phyloP scores from a whole-genome alignment of 768 basidiomycete genomes.

The Amanita muscaria region DNA sequence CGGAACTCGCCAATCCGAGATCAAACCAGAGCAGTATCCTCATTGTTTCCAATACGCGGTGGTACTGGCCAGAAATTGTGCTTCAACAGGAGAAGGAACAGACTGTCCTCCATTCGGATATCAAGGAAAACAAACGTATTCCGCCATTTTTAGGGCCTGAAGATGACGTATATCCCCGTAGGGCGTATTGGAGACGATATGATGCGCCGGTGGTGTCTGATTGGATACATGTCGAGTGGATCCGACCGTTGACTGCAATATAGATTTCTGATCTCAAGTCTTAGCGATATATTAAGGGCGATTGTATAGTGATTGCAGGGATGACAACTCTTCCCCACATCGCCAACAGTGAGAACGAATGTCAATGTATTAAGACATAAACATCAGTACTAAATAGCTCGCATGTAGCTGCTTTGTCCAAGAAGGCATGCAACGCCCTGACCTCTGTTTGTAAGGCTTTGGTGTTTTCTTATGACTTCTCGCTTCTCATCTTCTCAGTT shows the following conservation, averaged over 20 bases:
- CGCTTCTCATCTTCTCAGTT: too few species aligned
- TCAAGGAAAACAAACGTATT: constrained; percentile 7
- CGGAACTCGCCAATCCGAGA: constrained; percentile 16
- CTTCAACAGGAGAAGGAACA: constrained; percentile 13
- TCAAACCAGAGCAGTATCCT: constrained; percentile 19
- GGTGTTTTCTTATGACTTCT: too few species aligned
- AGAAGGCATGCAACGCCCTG: too few species aligned
- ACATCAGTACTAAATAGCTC: too few species aligned
- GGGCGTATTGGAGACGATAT: constrained; percentile 9
- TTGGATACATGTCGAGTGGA: constrained; percentile 39
- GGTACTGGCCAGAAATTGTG: constrained; percentile 42
- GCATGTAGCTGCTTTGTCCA: too few species aligned
- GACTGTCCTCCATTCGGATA: constrained; percentile 13
- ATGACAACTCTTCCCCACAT: too few species aligned
- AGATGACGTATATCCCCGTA: background rate
- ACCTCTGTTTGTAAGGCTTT: too few species aligned
- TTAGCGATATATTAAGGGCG: too few species aligned
- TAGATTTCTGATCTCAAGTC: too few species aligned
- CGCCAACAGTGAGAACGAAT: too few species aligned
- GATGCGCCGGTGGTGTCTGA: constrained; percentile 14
- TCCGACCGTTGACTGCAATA: constrained; percentile 29
- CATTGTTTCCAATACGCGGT: constrained; percentile 31
- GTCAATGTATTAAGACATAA: too few species aligned
- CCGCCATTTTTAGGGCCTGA: background rate
- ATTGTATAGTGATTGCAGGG: too few species aligned